Conservation (phyloP, 2,329 filamentous ascomycete genomes). For the Colletotrichum navitas region DNA sequence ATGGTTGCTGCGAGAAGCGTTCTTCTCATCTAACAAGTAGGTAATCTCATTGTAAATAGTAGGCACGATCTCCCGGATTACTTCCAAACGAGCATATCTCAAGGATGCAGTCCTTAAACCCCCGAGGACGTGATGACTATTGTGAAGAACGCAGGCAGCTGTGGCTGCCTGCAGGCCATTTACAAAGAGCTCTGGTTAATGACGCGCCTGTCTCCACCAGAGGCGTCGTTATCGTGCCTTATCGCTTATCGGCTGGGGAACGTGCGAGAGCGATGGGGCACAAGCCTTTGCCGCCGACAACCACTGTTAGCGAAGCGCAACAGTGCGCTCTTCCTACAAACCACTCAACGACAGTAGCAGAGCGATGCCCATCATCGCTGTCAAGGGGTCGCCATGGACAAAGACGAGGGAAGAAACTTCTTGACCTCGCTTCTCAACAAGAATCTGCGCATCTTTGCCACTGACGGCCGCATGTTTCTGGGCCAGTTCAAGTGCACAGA, state of each 20-base stretch:
- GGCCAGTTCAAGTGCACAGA: conserved; percentile 96
- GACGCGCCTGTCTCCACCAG: conserved; percentile 34
- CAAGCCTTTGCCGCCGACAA: background rate
- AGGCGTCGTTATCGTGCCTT: conserved; percentile 30
- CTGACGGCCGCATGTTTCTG: conserved; percentile 88
- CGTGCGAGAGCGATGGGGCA: conserved; percentile 2
- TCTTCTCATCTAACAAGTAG: conserved; percentile 37
- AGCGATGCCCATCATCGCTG: conserved; percentile 20
- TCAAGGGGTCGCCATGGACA: conserved; percentile 56
- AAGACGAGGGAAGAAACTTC: conserved; percentile 66
- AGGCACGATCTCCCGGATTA: conserved; percentile 1
- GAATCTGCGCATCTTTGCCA: conserved; percentile 82
- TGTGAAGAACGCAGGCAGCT: conserved; percentile 25
- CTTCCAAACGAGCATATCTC: background rate
- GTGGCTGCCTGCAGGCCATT: conserved; percentile 25
- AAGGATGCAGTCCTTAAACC: background rate
- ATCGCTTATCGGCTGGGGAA: conserved; percentile 27
- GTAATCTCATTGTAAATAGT: conserved; percentile 29
- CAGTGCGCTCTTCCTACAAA: background rate
- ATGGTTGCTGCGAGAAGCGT: conserved; percentile 31
- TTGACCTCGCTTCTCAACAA: conserved; percentile 79
- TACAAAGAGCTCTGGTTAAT: conserved; percentile 27
- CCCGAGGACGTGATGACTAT: background rate
- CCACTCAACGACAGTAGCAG: background rate
- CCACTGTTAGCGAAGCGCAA: background rate